Evolutionary conservation across 768 basidiomycete genomes (phyloP), one percentile per base, ranked within the genome.

Genomic region (Boletus reticuloceps): DNA sequence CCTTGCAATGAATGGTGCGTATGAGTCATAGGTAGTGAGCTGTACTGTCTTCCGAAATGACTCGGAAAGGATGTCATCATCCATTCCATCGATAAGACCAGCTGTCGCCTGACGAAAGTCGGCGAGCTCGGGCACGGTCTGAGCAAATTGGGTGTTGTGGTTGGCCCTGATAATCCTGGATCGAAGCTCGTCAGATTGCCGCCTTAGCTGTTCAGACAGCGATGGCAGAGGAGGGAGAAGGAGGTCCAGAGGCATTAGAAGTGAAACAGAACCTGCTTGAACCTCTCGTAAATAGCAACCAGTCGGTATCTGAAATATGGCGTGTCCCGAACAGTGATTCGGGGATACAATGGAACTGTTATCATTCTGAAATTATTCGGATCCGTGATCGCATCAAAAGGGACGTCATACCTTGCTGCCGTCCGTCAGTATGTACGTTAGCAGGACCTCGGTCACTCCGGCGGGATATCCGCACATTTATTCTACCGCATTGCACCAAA

Each of bases 11-110:
- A 58, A 56, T 5, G 63, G 56, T 4, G 47, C 36, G 14, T 58
- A 62, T 5, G 54, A 38, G 2, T 56, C 54, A 16, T 64, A 64
- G 14, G 56, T 59, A 17, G 56, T 62, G 20, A 50, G 11, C 14
- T 48, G 43, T 2, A 62, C 63, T 6, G 56, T 54, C 9, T 45
- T 22, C 5, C 29, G 56, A 40, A 55, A 64, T 7, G 31, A 17
- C 5, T 58, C 43, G 25, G 29, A 53, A 29, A 61, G 47, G 12
- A 38, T 7, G 8, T 29, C 41, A 39, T 45, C 44, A 6, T 46
- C 39, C 31, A 19, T 45, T 20, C 27, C 29, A 29, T 52, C 50
- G 20, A 51, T 17, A 22, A 31, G 27, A 7, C 47, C 38, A 11
- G 20, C 20, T 20, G 2, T 20, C 20, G 20, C 20, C 20, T 20